Evolutionary conservation across 441 rosid genomes (phyloP), one percentile per base, ranked within the genome.

Genomic region (Populus hybrid): DNA sequence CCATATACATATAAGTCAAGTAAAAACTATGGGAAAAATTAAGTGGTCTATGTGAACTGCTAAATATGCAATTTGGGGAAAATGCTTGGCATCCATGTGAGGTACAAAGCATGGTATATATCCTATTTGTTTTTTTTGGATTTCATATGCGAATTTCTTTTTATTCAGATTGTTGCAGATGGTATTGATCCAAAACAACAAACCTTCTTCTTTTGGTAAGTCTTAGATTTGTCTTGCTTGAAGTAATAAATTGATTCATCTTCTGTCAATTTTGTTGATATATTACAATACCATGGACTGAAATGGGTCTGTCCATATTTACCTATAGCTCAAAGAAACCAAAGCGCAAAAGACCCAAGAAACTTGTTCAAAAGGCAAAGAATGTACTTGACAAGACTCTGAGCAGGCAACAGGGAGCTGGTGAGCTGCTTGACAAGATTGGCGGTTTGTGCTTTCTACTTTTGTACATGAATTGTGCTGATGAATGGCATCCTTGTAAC

Each of bases 181-280:
- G 92, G 89, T 68, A 80, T 87, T 84, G 99, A 97, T 89, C 99
- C 99, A 63, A 93, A 91, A 84, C 94, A 90, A 68, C 98, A 94
- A 83, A 92, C 99, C 31, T 29, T 29, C 5, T 92, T 97, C 88
- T 91, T 86, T 79, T 86, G 91, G 99, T 93, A 87, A 85, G 91
- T 83, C 73, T 66, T 70, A 36, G 64, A 66, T 40, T 78, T 70
- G 40, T 74, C 69, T 65, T 77, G 40, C 64, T 45, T 82, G 24
- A 72, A 59, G 24, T 40, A 24, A 59, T 73, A 61, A 26, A 56
- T 80, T 80, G 66, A 69, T 29, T 56, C 65, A 23, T 24, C 59
- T 36, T 71, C 14, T 78, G 73, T 50, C 63, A 70, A 67, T 73
- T 66, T 53, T 72, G 20, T 73, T 76, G 40, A 66, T 74, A 61